Evolutionary conservation across 176 grass and related monocot species (phyloP).

Genomic region (Hordeum marinum): DNA sequence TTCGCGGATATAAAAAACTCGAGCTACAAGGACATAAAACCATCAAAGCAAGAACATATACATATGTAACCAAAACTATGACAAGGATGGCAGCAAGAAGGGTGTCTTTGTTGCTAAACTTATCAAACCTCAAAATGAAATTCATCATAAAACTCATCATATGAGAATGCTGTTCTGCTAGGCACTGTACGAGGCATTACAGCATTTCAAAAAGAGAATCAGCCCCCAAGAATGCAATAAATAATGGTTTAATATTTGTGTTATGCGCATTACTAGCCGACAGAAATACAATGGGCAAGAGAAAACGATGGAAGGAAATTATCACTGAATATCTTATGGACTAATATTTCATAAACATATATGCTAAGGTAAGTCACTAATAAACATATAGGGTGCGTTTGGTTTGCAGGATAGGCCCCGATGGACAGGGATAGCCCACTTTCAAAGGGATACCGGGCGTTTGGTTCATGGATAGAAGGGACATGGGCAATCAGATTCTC

Average conservation of each 20-base stretch:
- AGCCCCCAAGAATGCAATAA: background rate
- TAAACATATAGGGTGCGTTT: background rate
- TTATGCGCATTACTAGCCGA: background rate
- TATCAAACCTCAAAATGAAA: background rate
- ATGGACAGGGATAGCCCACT: no score
- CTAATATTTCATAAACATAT: background rate
- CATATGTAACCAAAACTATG: background rate
- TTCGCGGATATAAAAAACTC: background rate
- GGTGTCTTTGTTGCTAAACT: background rate
- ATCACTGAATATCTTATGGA: background rate
- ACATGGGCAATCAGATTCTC: no score
- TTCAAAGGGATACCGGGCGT: no score
- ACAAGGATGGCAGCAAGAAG: background rate
- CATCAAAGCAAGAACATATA: background rate
- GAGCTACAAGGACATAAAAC: background rate
- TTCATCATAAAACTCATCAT: background rate
- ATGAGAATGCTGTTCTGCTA: background rate
- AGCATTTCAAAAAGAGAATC: background rate
- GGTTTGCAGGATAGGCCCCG: no score
- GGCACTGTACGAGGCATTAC: background rate
- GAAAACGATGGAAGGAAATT: background rate
- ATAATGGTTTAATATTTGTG: background rate
- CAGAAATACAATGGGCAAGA: background rate
- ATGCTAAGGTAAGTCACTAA: background rate
- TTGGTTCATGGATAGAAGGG: no score